A percentile compares a stretch with the other conserved stretches of the same genome.
phyloP scores from a whole-genome alignment of 345 rosid genomes.

The Gossypium raimondii region DNA sequence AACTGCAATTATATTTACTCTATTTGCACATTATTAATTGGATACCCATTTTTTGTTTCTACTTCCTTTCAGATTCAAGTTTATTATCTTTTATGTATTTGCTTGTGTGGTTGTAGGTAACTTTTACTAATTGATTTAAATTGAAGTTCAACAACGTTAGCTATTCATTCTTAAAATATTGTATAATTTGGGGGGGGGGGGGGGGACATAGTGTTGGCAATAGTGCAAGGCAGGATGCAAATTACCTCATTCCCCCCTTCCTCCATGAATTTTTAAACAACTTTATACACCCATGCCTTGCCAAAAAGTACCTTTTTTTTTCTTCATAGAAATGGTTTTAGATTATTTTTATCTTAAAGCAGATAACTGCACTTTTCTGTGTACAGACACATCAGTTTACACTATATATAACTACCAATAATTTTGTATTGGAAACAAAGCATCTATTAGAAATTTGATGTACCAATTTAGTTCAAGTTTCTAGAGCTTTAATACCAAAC shows the following conservation, averaged over 20 bases:
- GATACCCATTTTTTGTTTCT: background rate
- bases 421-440: background rate
- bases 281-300: background rate
- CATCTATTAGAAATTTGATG: background rate
- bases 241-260: background rate
- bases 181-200: background rate
- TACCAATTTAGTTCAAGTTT: background rate
- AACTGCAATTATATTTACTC: background rate
- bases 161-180: background rate
- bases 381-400: background rate
- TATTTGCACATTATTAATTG: background rate
- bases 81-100: background rate
- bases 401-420: background rate
- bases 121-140: slow-evolving; percentile 6
- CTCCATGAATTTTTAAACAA: background rate
- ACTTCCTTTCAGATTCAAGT: background rate
- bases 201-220: background rate
- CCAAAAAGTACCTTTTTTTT: background rate
- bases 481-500: background rate
- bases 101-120: background rate
- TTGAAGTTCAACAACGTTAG: background rate
- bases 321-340: background rate
- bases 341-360: background rate
- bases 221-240: background rate
- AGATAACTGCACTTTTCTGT: background rate